Conservation (phyloP, 108 stramenopile species). For the Nitzschia putrida region DNA sequence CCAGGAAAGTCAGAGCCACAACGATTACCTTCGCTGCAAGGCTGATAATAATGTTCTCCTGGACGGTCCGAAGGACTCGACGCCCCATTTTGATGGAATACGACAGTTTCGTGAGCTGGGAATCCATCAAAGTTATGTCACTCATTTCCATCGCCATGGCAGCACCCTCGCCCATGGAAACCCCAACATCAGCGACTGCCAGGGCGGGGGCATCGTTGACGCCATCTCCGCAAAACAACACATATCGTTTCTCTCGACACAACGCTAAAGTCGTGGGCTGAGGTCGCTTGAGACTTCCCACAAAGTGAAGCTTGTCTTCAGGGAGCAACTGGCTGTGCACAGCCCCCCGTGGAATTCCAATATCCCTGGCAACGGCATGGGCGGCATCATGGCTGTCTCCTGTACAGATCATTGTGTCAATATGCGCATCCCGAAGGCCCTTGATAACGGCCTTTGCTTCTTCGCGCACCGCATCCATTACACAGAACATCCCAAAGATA, state of each 20-base stretch:
- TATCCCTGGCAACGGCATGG: slow-evolving; percentile 72
- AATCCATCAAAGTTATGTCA: slow-evolving; percentile 88
- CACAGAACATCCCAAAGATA: slow-evolving; percentile 79
- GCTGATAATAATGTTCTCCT: slow-evolving; percentile 81
- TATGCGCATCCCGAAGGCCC: slow-evolving; percentile 48
- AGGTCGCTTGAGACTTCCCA: slow-evolving; percentile 53
- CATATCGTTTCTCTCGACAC: slow-evolving; percentile 32
- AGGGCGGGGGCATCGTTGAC: slow-evolving; percentile 97
- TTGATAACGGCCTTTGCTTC: slow-evolving; percentile 67
- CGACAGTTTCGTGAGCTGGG: slow-evolving; percentile 66
- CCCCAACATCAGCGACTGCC: slow-evolving; percentile 91
- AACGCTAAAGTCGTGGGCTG: slow-evolving; percentile 19
- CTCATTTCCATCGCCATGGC: slow-evolving; percentile 95
- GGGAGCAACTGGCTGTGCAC: slow-evolving; percentile 74
- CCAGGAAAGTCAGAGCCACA: slow-evolving; percentile 64
- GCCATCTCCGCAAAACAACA: slow-evolving; percentile 84
- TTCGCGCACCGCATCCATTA: slow-evolving; percentile 69
- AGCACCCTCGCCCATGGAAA: slow-evolving; percentile 97
- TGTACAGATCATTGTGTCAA: slow-evolving; percentile 95
- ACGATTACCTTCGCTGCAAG: slow-evolving; percentile 66
- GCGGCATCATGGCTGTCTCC: slow-evolving; percentile 95
- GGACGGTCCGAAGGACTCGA: slow-evolving; percentile 69
- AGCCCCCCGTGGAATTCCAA: slow-evolving; percentile 60
- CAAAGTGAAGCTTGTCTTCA: slow-evolving; percentile 80
- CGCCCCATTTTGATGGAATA: slow-evolving; percentile 76